A percentile compares a stretch with the other conserved stretches of the same genome.
Conservation (phyloP, 2,329 filamentous ascomycete species). For the Fusarium denticulatum region DNA sequence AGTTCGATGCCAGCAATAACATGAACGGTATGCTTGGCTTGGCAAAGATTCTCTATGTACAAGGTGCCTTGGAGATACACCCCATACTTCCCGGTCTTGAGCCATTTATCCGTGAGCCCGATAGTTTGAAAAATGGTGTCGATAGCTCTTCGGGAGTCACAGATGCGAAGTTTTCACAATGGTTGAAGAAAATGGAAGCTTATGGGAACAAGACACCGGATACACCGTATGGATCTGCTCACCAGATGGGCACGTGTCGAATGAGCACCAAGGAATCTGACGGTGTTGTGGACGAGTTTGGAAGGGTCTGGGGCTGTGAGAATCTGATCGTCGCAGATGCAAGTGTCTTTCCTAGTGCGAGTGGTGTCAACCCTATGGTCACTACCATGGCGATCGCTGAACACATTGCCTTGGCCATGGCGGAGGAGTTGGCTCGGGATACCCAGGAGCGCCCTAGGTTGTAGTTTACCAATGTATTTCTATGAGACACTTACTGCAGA, state of each 20-base stretch:
- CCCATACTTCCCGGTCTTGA: neutral
- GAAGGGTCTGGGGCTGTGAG: neutral
- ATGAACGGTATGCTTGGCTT: neutral
- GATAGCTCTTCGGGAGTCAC: neutral
- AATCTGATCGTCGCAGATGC: neutral
- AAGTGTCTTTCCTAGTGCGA: neutral
- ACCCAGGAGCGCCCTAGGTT: neutral
- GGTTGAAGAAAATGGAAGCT: neutral
- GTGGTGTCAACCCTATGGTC: neutral
- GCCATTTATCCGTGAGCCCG: neutral
- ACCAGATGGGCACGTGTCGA: neutral
- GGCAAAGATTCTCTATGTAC: neutral
- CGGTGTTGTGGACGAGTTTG: neutral
- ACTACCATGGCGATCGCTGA: slow-evolving; percentile 1
- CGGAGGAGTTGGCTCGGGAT: neutral
- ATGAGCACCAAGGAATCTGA: neutral
- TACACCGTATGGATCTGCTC: neutral
- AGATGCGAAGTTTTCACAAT: neutral
- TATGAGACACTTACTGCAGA: too few relatives aligned
- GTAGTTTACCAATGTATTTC: neutral
- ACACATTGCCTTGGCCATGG: neutral
- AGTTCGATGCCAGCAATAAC: neutral
- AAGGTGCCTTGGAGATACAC: neutral
- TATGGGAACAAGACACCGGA: slow-evolving; percentile 5
- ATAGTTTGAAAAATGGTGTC: neutral